Evolutionary conservation across 805 yeast species (phyloP).

Genomic region (Millerozyma miso): DNA sequence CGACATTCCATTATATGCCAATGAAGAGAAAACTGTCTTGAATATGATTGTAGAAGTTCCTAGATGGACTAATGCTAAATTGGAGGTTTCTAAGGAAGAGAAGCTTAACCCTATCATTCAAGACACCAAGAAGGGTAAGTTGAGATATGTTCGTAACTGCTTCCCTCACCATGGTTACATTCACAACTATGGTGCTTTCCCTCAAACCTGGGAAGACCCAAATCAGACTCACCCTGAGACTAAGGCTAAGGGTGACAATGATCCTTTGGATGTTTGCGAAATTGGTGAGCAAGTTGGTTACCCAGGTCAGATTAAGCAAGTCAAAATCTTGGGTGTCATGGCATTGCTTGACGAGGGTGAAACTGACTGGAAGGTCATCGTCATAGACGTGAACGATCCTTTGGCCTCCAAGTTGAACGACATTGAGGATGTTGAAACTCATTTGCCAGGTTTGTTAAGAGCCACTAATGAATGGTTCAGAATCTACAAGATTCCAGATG

Average conservation of each 20-base stretch:
- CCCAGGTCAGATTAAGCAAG: conserved; percentile 54
- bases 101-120: conserved; percentile 90
- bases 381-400: conserved; percentile 64
- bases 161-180: conserved; percentile 99
- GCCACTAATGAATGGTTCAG: conserved; percentile 77
- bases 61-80: conserved; percentile 97
- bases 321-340: conserved; percentile 69
- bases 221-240: conserved; percentile 61
- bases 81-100: conserved; percentile 85
- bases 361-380: conserved; percentile 90
- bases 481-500: conserved; percentile 79
- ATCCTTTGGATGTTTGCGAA: conserved; percentile 75
- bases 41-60: conserved; percentile 94
- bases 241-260: conserved; percentile 78
- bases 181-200: conserved; percentile 98
- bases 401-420: conserved; percentile 55
- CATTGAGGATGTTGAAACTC: conserved; percentile 61
- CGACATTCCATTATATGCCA: conserved; percentile 72
- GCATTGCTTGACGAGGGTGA: conserved; percentile 91
- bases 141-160: conserved; percentile 93
- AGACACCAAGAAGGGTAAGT: conserved; percentile 95
- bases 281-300: conserved; percentile 44
- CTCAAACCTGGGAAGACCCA: conserved; percentile 85
- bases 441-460: conserved; percentile 67
- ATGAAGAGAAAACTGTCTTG: conserved; percentile 77